Evolutionary conservation across 805 yeast genomes (phyloP).

Genomic region (Cephaloascus fragrans): DNA sequence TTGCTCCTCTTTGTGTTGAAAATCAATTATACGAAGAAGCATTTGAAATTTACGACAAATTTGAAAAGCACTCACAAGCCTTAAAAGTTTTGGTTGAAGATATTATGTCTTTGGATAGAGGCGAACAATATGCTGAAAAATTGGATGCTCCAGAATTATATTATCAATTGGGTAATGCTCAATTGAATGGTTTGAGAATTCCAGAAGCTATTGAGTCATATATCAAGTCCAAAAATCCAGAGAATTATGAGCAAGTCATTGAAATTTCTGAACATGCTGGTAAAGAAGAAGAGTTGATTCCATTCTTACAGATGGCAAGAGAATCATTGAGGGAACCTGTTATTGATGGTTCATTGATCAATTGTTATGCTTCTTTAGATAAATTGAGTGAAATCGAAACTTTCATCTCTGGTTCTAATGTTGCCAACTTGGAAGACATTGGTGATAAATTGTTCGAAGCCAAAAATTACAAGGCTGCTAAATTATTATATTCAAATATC

Average conservation of each 20-base stretch:
- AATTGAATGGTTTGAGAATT: constrained; percentile 84
- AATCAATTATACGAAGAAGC: constrained; percentile 90
- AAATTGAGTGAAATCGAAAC: constrained; percentile 74
- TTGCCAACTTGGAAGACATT: constrained; percentile 83
- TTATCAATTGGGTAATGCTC: constrained; percentile 95
- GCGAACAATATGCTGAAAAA: constrained; percentile 86
- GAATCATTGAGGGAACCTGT: constrained; percentile 81
- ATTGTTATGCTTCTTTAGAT: constrained; percentile 75
- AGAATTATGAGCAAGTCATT: constrained; percentile 83
- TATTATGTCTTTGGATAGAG: constrained; percentile 89
- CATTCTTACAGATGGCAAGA: constrained; percentile 87
- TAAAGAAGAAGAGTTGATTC: constrained; percentile 85
- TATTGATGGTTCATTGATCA: constrained; percentile 85
- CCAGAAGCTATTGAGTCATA: constrained; percentile 89
- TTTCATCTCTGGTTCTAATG: constrained; percentile 78
- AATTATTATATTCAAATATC: constrained; percentile 71
- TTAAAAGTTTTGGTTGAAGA: constrained; percentile 88
- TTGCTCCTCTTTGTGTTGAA: constrained; percentile 86
- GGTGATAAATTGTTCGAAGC: constrained; percentile 85
- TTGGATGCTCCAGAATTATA: constrained; percentile 79
- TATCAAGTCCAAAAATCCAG: constrained; percentile 84
- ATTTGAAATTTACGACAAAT: constrained; percentile 80
- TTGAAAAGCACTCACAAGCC: constrained; percentile 69
- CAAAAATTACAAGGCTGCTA: constrained; percentile 86
- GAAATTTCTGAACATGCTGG: constrained; percentile 88